phyloP scores from a whole-genome alignment of 345 rosid species.

The Sapria himalayana region DNA sequence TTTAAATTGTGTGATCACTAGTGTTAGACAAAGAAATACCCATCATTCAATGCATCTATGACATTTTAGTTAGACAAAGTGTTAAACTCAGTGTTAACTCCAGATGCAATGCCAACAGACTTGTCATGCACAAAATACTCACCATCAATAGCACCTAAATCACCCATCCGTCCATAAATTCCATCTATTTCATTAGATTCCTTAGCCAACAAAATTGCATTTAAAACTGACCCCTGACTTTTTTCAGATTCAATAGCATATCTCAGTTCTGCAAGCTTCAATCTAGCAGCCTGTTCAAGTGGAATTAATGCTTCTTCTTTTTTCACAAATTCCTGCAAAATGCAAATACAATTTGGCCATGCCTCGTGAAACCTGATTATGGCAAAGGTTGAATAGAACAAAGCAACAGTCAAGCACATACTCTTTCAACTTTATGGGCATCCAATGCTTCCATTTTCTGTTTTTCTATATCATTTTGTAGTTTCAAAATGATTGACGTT shows the following conservation, averaged over 20 bases:
- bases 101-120: too few species aligned
- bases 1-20: too few species aligned
- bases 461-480: conserved; percentile 36
- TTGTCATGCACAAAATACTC: conserved; percentile 15
- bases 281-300: conserved; percentile 79
- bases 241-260: conserved; percentile 63
- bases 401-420: conserved; percentile 14
- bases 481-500: conserved; percentile 19
- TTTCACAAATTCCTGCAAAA: conserved; percentile 49
- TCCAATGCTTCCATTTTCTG: conserved; percentile 40
- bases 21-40: too few species aligned
- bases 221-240: conserved; percentile 83
- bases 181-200: conserved; percentile 69
- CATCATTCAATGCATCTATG: too few species aligned
- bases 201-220: conserved; percentile 69
- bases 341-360: conserved; percentile 7
- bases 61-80: too few species aligned
- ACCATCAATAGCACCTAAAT: conserved; percentile 97
- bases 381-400: too few species aligned
- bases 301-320: conserved; percentile 72
- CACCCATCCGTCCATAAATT: conserved; percentile 92
- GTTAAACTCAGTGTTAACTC: too few species aligned
- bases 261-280: conserved; percentile 70
- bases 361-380: conserved; percentile 4
- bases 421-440: conserved; percentile 60